Evolutionary conservation across 148 eudicot species (phyloP).

Genomic region (Diospyros lotus): DNA sequence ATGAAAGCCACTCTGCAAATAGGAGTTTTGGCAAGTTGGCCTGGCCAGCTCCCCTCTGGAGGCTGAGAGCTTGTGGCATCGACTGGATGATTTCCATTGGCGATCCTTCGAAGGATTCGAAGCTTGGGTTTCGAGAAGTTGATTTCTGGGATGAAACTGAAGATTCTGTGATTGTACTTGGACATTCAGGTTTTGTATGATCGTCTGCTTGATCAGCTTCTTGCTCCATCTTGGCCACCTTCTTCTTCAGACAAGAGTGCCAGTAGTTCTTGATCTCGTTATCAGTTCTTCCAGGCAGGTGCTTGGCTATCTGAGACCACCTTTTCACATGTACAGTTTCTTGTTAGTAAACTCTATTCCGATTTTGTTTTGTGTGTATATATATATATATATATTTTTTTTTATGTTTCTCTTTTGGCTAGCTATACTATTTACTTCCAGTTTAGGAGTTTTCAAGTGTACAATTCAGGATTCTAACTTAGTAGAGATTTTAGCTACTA

Average conservation of each 20-base stretch:
- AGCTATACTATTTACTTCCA: no score
- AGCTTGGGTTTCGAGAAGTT: conserved; percentile 6
- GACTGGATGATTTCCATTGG: conserved; percentile 5
- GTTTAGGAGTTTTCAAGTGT: no score
- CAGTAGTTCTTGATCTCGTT: conserved; percentile 82
- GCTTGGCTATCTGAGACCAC: conserved; percentile 82
- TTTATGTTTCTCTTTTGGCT: no score
- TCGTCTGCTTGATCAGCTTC: conserved; percentile 9
- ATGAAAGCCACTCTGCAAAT: conserved; percentile 44
- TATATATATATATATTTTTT: no score
- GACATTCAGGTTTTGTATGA: not conserved
- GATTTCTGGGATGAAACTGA: conserved; percentile 22
- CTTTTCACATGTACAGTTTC: conserved; percentile 17
- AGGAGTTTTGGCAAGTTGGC: conserved; percentile 32
- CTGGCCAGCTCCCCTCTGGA: not conserved
- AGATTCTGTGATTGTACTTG: conserved; percentile 10
- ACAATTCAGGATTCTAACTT: no score
- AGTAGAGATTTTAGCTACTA: no score
- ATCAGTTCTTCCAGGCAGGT: conserved; percentile 75
- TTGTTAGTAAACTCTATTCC: no score
- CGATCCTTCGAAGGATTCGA: conserved; percentile 21
- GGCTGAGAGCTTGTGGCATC: not conserved
- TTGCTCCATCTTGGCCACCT: conserved; percentile 14
- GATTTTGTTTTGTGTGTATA: no score
- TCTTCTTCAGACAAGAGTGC: conserved; percentile 74